phyloP scores from a whole-genome alignment of 2,329 filamentous ascomycete species.

The Xylaria sp. region DNA sequence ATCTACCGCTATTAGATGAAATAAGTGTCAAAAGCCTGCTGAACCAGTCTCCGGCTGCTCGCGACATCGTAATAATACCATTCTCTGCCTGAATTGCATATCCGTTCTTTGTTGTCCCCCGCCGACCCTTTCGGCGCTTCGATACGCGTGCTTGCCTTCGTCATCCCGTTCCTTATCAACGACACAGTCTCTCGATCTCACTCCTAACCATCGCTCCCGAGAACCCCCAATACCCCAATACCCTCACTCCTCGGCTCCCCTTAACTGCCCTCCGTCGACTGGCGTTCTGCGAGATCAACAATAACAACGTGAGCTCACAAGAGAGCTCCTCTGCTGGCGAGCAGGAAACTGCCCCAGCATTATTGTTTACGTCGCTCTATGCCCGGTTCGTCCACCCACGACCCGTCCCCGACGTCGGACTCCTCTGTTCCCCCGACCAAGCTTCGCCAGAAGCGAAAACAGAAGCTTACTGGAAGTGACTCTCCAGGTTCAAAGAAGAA shows the following conservation, averaged over 20 bases:
- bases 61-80: slow-evolving; percentile 34
- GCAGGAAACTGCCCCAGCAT: slow-evolving; percentile 44
- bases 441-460: slow-evolving; percentile 37
- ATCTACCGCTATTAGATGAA: slow-evolving; percentile 12
- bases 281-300: slow-evolving; percentile 14
- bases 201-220: background rate
- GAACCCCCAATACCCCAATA: slow-evolving; percentile 10
- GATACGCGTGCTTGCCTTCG: slow-evolving; percentile 24
- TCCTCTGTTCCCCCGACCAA: slow-evolving; percentile 39
- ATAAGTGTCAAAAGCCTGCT: slow-evolving; percentile 13
- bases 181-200: background rate
- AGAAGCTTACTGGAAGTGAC: slow-evolving; percentile 41
- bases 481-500: slow-evolving; percentile 44
- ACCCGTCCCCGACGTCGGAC: slow-evolving; percentile 37
- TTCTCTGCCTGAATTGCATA: slow-evolving; percentile 32
- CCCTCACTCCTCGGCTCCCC: background rate
- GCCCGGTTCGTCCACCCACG: slow-evolving; percentile 45
- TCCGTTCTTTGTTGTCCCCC: slow-evolving; percentile 29
- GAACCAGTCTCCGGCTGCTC: slow-evolving; percentile 10
- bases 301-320: slow-evolving; percentile 33
- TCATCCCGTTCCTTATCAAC: slow-evolving; percentile 13
- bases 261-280: slow-evolving; percentile 1
- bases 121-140: slow-evolving; percentile 18
- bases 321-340: slow-evolving; percentile 43
- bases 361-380: slow-evolving; percentile 41